A percentile compares a stretch with the other conserved stretches of the same genome.
These are phyloP conservation scores for Heterobasidion irregulare DNA, from an alignment of 1,284 basidiomycete genomes.

Conservation along the genomic window DNA sequence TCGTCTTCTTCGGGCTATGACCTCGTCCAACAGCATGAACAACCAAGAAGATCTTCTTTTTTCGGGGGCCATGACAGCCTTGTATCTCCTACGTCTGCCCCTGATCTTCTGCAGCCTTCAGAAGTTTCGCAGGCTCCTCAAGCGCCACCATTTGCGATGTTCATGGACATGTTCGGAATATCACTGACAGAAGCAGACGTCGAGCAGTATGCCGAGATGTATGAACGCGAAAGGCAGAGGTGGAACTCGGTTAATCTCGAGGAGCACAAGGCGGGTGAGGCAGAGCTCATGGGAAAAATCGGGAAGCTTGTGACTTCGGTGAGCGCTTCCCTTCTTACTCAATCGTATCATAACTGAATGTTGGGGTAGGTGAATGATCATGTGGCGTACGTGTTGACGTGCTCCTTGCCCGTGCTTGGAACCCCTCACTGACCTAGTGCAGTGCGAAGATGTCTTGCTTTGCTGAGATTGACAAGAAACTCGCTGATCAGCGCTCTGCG, in stretches of 20 bases:
- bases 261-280: constrained; percentile 8
- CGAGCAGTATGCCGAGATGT: neutral
- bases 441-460: neutral
- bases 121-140: neutral
- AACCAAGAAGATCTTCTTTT: neutral
- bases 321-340: neutral
- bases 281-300: constrained; percentile 7
- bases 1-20: neutral
- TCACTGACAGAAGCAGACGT: neutral
- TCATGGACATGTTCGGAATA: neutral
- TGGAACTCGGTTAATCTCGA: constrained; percentile 1
- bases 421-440: neutral
- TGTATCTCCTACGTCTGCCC: neutral
- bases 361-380: constrained; percentile 8
- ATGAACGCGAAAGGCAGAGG: neutral
- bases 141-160: neutral
- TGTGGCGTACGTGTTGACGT: constrained; percentile 7
- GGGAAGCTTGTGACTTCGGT: constrained; percentile 9
- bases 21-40: neutral
- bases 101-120: neutral
- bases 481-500: neutral
- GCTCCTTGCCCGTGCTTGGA: neutral
- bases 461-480: neutral
- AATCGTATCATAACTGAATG: neutral
- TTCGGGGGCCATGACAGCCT: neutral